A percentile compares a stretch with the other conserved stretches of the same genome.
These are phyloP conservation scores for Alternaria postmessia DNA, from an alignment of 2,329 filamentous ascomycete species.

Conservation along the genomic window DNA sequence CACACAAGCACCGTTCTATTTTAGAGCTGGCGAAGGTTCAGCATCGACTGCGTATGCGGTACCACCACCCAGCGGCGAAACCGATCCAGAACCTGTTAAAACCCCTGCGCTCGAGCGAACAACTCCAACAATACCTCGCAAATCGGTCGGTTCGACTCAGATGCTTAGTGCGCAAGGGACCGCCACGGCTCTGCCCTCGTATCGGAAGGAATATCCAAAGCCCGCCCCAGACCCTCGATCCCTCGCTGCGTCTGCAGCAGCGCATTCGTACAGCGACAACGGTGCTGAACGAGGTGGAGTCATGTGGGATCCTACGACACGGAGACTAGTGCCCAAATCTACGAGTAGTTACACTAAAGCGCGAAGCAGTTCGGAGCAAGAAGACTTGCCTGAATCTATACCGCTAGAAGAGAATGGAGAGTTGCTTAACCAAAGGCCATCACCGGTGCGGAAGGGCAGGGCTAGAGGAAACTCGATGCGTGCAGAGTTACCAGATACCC, in stretches of 20 bases:
- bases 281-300: conserved; percentile 27
- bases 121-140: conserved; percentile 30
- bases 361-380: conserved; percentile 29
- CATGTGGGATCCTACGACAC: conserved; percentile 20
- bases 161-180: conserved; percentile 14
- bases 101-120: conserved; percentile 14
- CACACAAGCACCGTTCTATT: conserved; percentile 33
- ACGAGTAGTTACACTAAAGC: conserved; percentile 26
- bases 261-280: conserved; percentile 40
- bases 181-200: conserved; percentile 46
- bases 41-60: conserved; percentile 24
- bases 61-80: conserved; percentile 21
- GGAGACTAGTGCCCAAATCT: conserved; percentile 19
- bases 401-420: conserved; percentile 31
- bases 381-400: conserved; percentile 28
- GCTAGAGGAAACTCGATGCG: conserved; percentile 41
- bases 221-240: conserved; percentile 28
- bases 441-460: conserved; percentile 39
- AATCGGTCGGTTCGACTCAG: conserved; percentile 27
- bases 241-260: conserved; percentile 43
- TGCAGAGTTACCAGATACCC: conserved; percentile 43
- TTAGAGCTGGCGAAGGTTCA: conserved; percentile 32
- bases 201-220: conserved; percentile 60
- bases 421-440: conserved; percentile 26
- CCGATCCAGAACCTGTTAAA: conserved; percentile 24